Conservation (phyloP, 73 alveolate species). For the Blepharisma japonicum region DNA sequence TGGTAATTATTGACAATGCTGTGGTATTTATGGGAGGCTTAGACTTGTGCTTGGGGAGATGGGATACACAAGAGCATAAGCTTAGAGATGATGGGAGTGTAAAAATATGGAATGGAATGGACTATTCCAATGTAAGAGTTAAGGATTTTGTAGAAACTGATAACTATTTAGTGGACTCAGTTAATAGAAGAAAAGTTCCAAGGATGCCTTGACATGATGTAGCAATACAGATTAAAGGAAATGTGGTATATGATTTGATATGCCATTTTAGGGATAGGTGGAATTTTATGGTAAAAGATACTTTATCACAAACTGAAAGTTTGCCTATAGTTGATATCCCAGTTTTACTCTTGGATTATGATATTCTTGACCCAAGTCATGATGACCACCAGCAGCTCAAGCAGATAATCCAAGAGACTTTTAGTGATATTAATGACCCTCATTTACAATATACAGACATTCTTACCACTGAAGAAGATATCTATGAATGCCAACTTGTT, state of each 20-base stretch:
- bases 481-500: constrained; percentile 60
- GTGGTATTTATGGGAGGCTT: constrained; percentile 93
- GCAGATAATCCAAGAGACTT: no score
- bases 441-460: no score
- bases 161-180: constrained; percentile 51
- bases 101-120: constrained; percentile 48
- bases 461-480: constrained; percentile 17
- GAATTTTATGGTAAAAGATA: constrained; percentile 46
- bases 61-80: constrained; percentile 84
- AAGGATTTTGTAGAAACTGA: constrained; percentile 63
- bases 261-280: constrained; percentile 92
- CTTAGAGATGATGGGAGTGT: constrained; percentile 73
- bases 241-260: constrained; percentile 83
- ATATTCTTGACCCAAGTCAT: no score
- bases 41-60: constrained; percentile 93
- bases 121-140: constrained; percentile 75
- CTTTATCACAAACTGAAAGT: no score
- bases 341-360: no score
- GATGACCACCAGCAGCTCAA: no score
- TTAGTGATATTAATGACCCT: no score
- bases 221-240: constrained; percentile 78
- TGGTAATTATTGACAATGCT: constrained; percentile 82
- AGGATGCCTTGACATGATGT: constrained; percentile 98
- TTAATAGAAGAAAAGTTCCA: constrained; percentile 63
- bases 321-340: no score